These are phyloP conservation scores for Gossypium stocksii DNA, from an alignment of 345 rosid genomes.

Conservation along the genomic window DNA sequence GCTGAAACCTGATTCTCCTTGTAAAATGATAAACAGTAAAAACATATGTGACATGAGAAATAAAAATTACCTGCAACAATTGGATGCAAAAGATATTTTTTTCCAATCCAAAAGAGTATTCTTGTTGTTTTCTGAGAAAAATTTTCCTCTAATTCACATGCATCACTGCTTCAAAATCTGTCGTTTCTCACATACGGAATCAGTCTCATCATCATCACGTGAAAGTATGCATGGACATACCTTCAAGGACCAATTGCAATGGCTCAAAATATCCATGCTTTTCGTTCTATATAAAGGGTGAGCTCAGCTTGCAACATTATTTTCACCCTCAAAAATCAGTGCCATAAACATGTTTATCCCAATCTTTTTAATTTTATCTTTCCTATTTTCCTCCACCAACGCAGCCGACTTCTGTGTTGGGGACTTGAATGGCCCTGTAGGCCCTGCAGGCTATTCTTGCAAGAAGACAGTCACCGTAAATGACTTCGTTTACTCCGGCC, in stretches of 20 bases:
- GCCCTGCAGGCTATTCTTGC: slow-evolving; percentile 74
- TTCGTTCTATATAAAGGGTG: slow-evolving; percentile 21
- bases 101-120: slow-evolving; percentile 28
- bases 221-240: slow-evolving; percentile 17
- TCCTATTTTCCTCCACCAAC: slow-evolving; percentile 42
- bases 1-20: background rate
- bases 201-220: slow-evolving; percentile 14
- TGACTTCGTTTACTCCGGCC: slow-evolving; percentile 68
- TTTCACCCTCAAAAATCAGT: background rate
- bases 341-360: slow-evolving; percentile 34
- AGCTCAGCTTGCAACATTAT: background rate
- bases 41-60: background rate
- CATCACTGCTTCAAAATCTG: slow-evolving; percentile 10
- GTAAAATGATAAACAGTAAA: background rate
- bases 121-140: slow-evolving; percentile 18
- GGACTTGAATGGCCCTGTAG: slow-evolving; percentile 43
- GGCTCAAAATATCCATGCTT: slow-evolving; percentile 1
- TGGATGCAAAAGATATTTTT: background rate
- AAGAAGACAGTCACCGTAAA: slow-evolving; percentile 50
- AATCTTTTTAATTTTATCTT: slow-evolving; percentile 35
- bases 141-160: slow-evolving; percentile 20
- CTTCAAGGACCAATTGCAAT: background rate
- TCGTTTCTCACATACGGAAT: slow-evolving; percentile 11
- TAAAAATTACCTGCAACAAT: background rate
- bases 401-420: slow-evolving; percentile 82